These are phyloP conservation scores for Meyerozyma elateridarum DNA, from an alignment of 1,139 yeast species.

Conservation along the genomic window DNA sequence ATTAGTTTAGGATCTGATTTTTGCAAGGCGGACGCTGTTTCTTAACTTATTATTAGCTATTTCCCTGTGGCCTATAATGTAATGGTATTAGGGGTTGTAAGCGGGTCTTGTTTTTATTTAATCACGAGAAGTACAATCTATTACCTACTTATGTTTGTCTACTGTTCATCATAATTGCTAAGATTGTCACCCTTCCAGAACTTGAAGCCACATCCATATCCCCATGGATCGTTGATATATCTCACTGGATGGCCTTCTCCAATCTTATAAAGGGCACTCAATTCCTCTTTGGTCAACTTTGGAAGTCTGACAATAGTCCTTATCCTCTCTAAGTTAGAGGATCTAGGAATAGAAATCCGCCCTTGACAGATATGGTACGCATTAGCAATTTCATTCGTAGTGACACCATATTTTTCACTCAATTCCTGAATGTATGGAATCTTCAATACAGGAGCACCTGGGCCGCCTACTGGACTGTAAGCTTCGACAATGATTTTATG, in stretches of 20 bases:
- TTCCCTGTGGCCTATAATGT: too few relatives aligned
- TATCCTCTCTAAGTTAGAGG: constrained; percentile 35
- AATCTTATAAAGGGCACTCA: constrained; percentile 33
- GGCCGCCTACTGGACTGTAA: constrained; percentile 33
- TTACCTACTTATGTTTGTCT: too few relatives aligned
- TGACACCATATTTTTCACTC: constrained; percentile 28
- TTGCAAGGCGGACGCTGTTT: too few relatives aligned
- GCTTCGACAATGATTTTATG: constrained; percentile 26
- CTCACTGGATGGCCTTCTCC: constrained; percentile 43
- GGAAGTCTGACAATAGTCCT: constrained; percentile 29
- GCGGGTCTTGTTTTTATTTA: too few relatives aligned
- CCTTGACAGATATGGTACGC: constrained; percentile 37
- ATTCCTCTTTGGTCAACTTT: constrained; percentile 39
- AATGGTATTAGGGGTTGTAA: too few relatives aligned
- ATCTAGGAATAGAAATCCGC: constrained; percentile 31
- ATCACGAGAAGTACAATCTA: too few relatives aligned
- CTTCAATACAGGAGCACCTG: constrained; percentile 34
- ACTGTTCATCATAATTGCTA: constrained; percentile 12
- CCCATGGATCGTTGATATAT: constrained; percentile 33
- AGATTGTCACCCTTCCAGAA: constrained; percentile 32
- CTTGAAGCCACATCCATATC: constrained; percentile 32
- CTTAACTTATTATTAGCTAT: too few relatives aligned
- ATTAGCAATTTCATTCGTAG: constrained; percentile 30
- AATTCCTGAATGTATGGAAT: constrained; percentile 27
- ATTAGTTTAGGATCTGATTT: too few relatives aligned